A percentile compares a stretch with the other conserved stretches of the same genome.
Evolutionary conservation across 306 rosid genomes (phyloP).

Genomic region (Alnus glutinosa): DNA sequence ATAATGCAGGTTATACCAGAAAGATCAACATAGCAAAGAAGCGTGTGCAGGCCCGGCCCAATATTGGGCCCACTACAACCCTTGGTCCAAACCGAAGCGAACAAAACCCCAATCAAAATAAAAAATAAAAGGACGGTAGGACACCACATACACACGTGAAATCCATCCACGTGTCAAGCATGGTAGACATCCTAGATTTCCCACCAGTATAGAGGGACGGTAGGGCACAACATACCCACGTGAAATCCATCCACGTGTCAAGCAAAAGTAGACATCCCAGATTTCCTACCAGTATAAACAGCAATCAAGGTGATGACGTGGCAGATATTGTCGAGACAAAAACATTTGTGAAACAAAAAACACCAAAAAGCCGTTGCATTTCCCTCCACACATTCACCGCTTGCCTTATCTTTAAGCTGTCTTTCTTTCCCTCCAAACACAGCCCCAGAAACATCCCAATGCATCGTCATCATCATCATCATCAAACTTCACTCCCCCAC

Average conservation of each 20-base stretch:
- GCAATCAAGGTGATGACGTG: conserved; percentile 7
- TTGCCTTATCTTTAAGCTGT: conserved; percentile 57
- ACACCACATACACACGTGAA: background rate
- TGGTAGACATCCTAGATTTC: conserved; percentile 1
- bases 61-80: too few relatives aligned
- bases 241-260: conserved; percentile 6
- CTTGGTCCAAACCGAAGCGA: too few relatives aligned
- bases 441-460: conserved; percentile 1
- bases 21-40: background rate
- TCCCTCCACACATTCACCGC: conserved; percentile 63
- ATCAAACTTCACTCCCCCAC: background rate
- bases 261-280: background rate
- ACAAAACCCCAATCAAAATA: too few relatives aligned
- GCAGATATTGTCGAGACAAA: conserved; percentile 8
- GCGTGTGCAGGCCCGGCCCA: background rate
- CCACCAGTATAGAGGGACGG: background rate
- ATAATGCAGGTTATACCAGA: background rate
- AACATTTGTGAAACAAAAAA: conserved; percentile 26
- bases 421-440: conserved; percentile 53
- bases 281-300: conserved; percentile 3
- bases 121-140: background rate
- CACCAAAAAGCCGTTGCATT: conserved; percentile 40
- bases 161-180: conserved; percentile 5
- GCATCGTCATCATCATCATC: background rate
- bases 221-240: background rate